These are phyloP conservation scores for Nakazawaea peltata DNA, from an alignment of 805 yeast species.

Conservation along the genomic window DNA sequence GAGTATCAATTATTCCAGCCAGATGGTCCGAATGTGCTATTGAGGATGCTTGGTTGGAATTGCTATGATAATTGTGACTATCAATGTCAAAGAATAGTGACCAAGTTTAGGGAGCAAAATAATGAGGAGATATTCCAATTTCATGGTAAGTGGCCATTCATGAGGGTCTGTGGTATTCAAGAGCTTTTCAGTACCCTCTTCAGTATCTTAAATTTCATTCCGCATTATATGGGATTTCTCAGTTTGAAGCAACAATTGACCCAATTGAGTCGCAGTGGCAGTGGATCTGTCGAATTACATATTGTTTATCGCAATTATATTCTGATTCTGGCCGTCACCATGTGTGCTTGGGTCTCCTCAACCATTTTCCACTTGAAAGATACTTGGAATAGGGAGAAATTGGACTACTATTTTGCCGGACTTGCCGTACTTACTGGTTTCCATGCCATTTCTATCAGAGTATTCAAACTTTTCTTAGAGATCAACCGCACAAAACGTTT, in stretches of 20 bases:
- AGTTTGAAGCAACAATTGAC: slow-evolving; percentile 20
- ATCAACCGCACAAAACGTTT: slow-evolving; percentile 20
- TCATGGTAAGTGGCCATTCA: slow-evolving; percentile 98
- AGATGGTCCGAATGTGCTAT: slow-evolving; percentile 31
- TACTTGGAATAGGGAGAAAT: slow-evolving; percentile 64
- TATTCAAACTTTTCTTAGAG: slow-evolving; percentile 45
- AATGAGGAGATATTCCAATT: slow-evolving; percentile 67
- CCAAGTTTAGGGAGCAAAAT: slow-evolving; percentile 37
- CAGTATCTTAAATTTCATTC: slow-evolving; percentile 61
- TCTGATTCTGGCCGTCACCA: slow-evolving; percentile 54
- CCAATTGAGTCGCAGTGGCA: slow-evolving; percentile 15
- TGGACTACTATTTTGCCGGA: slow-evolving; percentile 93
- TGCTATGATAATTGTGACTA: slow-evolving; percentile 85
- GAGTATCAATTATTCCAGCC: slow-evolving; percentile 27
- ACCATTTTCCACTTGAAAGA: slow-evolving; percentile 87
- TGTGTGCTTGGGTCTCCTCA: slow-evolving; percentile 85
- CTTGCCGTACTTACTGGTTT: slow-evolving; percentile 77
- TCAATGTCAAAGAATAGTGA: slow-evolving; percentile 77
- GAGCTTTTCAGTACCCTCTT: slow-evolving; percentile 77
- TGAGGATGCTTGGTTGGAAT: slow-evolving; percentile 56
- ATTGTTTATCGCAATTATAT: slow-evolving; percentile 29
- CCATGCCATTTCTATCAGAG: slow-evolving; percentile 56
- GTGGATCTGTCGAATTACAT: slow-evolving; percentile 15
- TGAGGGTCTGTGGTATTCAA: slow-evolving; percentile 70
- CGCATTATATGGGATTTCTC: slow-evolving; percentile 46